These are phyloP conservation scores for Cercospora berteroae DNA, from an alignment of 2,329 filamentous ascomycete genomes.

Conservation along the genomic window DNA sequence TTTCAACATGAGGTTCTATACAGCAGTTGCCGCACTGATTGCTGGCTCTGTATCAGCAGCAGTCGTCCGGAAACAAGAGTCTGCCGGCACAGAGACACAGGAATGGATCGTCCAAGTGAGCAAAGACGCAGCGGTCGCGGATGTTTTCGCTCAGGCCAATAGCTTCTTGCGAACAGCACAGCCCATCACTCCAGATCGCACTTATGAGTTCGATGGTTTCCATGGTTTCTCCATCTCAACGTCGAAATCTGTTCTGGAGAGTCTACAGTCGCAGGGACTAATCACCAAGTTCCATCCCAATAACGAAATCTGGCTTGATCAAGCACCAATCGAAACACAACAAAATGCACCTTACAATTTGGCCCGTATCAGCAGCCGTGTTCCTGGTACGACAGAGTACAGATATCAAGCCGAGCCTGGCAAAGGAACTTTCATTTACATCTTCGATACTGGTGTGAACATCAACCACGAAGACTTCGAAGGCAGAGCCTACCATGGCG, in stretches of 20 bases:
- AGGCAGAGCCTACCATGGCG: not conserved
- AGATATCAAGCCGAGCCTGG: not conserved
- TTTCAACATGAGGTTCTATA: constrained; percentile 14
- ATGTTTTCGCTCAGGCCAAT: constrained; percentile 15
- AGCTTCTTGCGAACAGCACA: constrained; percentile 7
- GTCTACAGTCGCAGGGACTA: constrained; percentile 27
- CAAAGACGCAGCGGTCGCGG: constrained; percentile 16
- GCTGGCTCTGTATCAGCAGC: constrained; percentile 22
- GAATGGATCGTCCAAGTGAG: constrained; percentile 27
- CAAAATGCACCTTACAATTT: constrained; percentile 32
- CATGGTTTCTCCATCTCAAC: constrained; percentile 41
- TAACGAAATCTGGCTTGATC: constrained; percentile 38
- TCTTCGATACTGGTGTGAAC: not conserved
- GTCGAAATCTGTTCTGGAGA: constrained; percentile 35
- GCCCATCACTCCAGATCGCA: constrained; percentile 27
- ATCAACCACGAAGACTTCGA: not conserved
- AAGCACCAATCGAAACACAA: constrained; percentile 41
- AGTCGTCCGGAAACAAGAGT: constrained; percentile 15
- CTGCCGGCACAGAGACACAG: constrained; percentile 12
- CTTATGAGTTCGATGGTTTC: constrained; percentile 41
- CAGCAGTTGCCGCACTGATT: constrained; percentile 20
- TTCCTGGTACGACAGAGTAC: not conserved
- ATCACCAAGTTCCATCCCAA: constrained; percentile 40
- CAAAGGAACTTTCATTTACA: not conserved
- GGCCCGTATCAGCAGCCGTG: not conserved